Evolutionary conservation across 78 protist genomes (phyloP).

Genomic region (Tieghemostelium lacteum): DNA sequence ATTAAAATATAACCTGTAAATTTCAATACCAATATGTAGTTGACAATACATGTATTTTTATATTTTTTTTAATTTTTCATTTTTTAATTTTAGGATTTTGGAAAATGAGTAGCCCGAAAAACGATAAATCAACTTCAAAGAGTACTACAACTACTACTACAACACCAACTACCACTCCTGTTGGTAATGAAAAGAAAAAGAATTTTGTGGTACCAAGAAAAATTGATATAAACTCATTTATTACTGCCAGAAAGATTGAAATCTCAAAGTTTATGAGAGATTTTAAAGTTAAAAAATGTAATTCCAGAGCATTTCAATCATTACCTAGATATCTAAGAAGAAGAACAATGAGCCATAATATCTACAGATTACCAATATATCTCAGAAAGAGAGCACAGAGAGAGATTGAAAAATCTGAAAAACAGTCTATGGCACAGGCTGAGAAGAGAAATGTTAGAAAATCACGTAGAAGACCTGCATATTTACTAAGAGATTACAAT

Average conservation of each 20-base stretch:
- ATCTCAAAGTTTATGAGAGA: conserved; percentile 11
- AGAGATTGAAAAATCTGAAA: conserved; percentile 62
- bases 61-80: no score
- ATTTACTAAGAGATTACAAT: conserved; percentile 23
- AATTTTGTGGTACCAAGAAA: conserved; percentile 8
- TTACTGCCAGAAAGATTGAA: conserved; percentile 30
- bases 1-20: no score
- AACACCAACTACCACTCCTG: no score
- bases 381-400: conserved; percentile 68
- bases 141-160: no score
- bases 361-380: conserved; percentile 77
- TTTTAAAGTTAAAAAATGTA: conserved; percentile 15
- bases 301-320: conserved; percentile 81
- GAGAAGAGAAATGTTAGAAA: conserved; percentile 28
- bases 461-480: conserved; percentile 66
- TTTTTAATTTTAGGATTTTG: no score
- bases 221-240: neutral
- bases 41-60: no score
- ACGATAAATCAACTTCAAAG: no score
- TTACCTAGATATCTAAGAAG: conserved; percentile 89
- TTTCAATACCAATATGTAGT: no score
- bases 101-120: no score
- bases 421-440: neutral
- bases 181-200: no score
- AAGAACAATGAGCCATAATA: conserved; percentile 86